A percentile compares a stretch with the other conserved stretches of the same genome.
Conservation (phyloP, 805 yeast species). For the Metschnikowia colocasiae region DNA sequence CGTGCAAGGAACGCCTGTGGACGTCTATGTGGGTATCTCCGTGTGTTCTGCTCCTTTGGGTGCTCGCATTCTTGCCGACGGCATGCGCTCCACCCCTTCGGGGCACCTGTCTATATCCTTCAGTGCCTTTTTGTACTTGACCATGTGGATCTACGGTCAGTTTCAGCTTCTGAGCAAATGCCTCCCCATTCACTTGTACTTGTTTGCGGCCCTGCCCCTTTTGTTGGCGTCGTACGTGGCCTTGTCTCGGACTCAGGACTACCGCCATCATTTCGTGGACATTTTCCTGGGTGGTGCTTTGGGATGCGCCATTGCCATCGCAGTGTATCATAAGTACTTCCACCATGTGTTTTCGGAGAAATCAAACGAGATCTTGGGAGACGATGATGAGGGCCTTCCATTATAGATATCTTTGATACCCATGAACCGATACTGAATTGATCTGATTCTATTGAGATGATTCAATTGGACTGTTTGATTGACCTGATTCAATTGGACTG, state of each 20-base stretch:
- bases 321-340: constrained; percentile 30
- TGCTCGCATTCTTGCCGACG: constrained; percentile 37
- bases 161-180: constrained; percentile 16
- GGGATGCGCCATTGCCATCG: constrained; percentile 27
- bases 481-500: too few relatives aligned
- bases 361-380: constrained; percentile 13
- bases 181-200: constrained; percentile 12
- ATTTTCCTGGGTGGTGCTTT: constrained; percentile 30
- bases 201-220: constrained; percentile 19
- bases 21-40: constrained; percentile 19
- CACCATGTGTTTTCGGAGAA: constrained; percentile 12
- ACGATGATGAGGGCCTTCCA: constrained; percentile 10
- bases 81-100: constrained; percentile 55
- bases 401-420: too few relatives aligned
- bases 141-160: constrained; percentile 49
- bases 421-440: too few relatives aligned
- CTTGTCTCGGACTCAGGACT: constrained; percentile 26
- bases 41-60: constrained; percentile 29
- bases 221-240: constrained; percentile 25
- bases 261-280: constrained; percentile 34
- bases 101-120: constrained; percentile 57
- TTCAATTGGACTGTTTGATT: too few relatives aligned
- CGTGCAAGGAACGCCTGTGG: constrained; percentile 10
- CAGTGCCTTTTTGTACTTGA: constrained; percentile 44
- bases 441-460: too few relatives aligned